phyloP scores from a whole-genome alignment of 768 basidiomycete species.

The Lentinula edodes region DNA sequence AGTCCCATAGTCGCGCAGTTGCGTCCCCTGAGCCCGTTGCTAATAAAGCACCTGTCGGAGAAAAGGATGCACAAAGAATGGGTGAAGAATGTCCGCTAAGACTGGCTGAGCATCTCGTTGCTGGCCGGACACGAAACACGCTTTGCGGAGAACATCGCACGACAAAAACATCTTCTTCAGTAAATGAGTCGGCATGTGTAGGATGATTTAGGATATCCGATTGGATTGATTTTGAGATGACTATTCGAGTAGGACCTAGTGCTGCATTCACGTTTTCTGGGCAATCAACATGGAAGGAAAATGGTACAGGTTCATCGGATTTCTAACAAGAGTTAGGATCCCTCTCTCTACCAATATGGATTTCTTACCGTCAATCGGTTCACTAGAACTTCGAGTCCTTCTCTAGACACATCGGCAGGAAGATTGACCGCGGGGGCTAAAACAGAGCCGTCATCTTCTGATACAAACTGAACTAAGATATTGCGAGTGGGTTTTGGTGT shows the following conservation, averaged over 20 bases:
- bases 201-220: slow-evolving; percentile 73
- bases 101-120: slow-evolving; percentile 91
- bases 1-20: slow-evolving; percentile 89
- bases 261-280: slow-evolving; percentile 40
- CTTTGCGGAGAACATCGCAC: slow-evolving; percentile 93
- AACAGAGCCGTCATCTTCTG: slow-evolving; percentile 75
- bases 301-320: slow-evolving; percentile 83
- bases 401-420: slow-evolving; percentile 80
- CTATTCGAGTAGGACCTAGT: slow-evolving; percentile 63
- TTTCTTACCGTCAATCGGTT: slow-evolving; percentile 64
- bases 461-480: slow-evolving; percentile 88
- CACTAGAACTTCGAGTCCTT: slow-evolving; percentile 81
- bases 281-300: slow-evolving; percentile 80
- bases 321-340: slow-evolving; percentile 5
- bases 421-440: slow-evolving; percentile 87
- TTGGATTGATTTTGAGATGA: slow-evolving; percentile 80
- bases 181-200: slow-evolving; percentile 53
- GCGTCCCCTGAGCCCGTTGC: slow-evolving; percentile 97
- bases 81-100: slow-evolving; percentile 88
- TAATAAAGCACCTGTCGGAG: slow-evolving; percentile 85
- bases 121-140: slow-evolving; percentile 89
- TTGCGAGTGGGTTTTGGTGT: slow-evolving; percentile 45
- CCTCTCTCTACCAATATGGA: slow-evolving; percentile 11
- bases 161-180: slow-evolving; percentile 82
- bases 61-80: slow-evolving; percentile 93